A percentile compares a stretch with the other conserved stretches of the same genome.
These are phyloP conservation scores for Pichia sp. DNA, from an alignment of 1,139 yeast species.

Conservation along the genomic window DNA sequence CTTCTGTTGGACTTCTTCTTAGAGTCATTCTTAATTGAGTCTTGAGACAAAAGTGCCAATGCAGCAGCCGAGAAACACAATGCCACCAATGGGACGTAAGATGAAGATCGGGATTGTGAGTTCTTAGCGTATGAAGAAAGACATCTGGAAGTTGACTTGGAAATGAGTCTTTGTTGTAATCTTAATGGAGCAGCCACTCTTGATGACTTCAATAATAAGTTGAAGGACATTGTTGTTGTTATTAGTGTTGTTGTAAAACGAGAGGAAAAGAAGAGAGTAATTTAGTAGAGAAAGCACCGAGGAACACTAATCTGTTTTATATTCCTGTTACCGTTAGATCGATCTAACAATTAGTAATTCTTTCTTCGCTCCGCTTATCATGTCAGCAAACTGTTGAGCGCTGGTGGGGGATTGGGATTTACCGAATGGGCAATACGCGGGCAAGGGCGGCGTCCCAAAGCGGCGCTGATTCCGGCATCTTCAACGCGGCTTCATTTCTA, in stretches of 20 bases:
- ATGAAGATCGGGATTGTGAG: not conserved
- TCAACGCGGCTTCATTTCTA: no score
- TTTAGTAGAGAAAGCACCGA: not conserved
- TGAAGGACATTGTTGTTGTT: not conserved
- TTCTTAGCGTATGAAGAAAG: not conserved
- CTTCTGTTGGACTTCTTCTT: constrained; percentile 18
- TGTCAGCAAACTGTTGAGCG: no score
- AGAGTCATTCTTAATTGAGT: constrained; percentile 21
- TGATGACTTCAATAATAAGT: not conserved
- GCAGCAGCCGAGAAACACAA: not conserved
- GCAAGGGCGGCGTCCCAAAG: no score
- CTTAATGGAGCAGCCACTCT: not conserved
- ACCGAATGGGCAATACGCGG: no score
- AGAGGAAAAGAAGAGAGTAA: not conserved
- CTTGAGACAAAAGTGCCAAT: not conserved
- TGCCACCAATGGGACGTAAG: not conserved
- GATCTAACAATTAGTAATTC: no score
- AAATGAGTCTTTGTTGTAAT: not conserved
- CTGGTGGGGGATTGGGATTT: no score
- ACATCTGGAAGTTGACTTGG: not conserved
- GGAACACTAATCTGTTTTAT: no score
- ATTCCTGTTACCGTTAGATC: no score
- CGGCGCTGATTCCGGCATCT: no score
- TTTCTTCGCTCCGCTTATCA: no score
- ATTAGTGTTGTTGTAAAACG: no score